A percentile compares a stretch with the other conserved stretches of the same genome.
These are phyloP conservation scores for Calycina herbarum DNA, from an alignment of 2,329 filamentous ascomycete genomes.

Conservation along the genomic window DNA sequence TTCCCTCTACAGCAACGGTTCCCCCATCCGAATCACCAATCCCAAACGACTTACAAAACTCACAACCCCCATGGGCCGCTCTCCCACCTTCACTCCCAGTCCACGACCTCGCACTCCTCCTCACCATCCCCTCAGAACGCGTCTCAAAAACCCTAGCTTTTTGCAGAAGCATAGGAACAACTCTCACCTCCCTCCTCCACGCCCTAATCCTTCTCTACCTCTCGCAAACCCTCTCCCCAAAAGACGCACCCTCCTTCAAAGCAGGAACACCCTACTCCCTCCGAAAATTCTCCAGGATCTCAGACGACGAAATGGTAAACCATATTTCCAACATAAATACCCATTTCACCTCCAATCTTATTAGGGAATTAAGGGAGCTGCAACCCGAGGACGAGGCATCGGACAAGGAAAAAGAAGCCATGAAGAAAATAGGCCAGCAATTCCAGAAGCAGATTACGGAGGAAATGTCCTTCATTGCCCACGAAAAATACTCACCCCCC, in stretches of 20 bases:
- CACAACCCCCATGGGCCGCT: conserved; percentile 15
- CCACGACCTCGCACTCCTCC: conserved; percentile 7
- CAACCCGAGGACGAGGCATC: conserved; percentile 9
- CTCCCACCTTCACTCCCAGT: conserved; percentile 3
- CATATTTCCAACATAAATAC: conserved; percentile 23
- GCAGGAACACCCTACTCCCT: conserved; percentile 27
- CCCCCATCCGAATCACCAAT: too few species aligned
- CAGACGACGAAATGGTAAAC: conserved; percentile 27
- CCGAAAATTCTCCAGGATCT: conserved; percentile 20
- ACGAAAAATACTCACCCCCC: conserved; percentile 4
- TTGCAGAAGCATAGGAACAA: too few species aligned
- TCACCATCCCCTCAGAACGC: conserved; percentile 12
- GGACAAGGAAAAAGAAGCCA: conserved; percentile 7
- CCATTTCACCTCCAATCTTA: conserved; percentile 10
- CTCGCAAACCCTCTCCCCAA: conserved; percentile 14
- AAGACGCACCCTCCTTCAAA: conserved; percentile 8
- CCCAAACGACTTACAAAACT: too few species aligned
- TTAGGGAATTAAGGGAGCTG: conserved; percentile 10
- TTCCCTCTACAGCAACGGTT: not conserved
- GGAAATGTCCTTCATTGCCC: conserved; percentile 16
- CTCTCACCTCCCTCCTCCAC: conserved; percentile 30
- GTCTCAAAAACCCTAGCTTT: too few species aligned
- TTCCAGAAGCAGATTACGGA: conserved; percentile 16
- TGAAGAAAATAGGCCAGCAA: conserved; percentile 13
- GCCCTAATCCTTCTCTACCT: conserved; percentile 24